Evolutionary conservation across 345 rosid genomes (phyloP).

Genomic region (Isatis tinctoria): DNA sequence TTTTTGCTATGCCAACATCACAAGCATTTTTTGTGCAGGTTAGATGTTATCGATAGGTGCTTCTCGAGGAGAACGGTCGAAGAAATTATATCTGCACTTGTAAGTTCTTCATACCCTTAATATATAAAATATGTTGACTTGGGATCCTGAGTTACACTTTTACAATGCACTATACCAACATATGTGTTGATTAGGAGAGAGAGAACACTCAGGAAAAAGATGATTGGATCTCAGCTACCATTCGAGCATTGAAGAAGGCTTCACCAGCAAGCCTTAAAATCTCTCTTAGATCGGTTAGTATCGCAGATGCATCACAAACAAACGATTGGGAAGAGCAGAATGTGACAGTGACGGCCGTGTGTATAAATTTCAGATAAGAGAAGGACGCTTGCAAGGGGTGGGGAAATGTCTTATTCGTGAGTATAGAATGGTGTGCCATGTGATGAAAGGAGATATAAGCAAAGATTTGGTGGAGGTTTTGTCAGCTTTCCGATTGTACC

Average conservation of each 20-base stretch:
- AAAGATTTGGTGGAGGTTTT: constrained; percentile 73
- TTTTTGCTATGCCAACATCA: not conserved
- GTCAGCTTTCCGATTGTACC: not conserved
- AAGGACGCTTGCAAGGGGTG: constrained; percentile 73
- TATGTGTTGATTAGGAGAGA: constrained; percentile 42
- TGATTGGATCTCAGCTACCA: constrained; percentile 52
- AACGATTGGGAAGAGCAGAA: not conserved
- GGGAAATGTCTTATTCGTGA: constrained; percentile 78
- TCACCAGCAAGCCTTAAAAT: constrained; percentile 88
- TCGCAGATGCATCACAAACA: not conserved
- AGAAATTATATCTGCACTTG: constrained; percentile 72
- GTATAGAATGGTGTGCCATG: constrained; percentile 75
- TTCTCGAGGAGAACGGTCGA: constrained; percentile 66
- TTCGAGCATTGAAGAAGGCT: constrained; percentile 57
- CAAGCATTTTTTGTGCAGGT: constrained; percentile 23
- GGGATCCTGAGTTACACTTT: not conserved
- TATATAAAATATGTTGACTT: not conserved
- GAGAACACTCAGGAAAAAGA: constrained; percentile 36
- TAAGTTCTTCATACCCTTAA: constrained; percentile 32
- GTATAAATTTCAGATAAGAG: constrained; percentile 60
- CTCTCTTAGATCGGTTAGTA: constrained; percentile 67
- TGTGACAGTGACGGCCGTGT: not conserved
- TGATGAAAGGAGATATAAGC: constrained; percentile 63
- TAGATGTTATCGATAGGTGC: constrained; percentile 59
- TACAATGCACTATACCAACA: not conserved